A percentile compares a stretch with the other conserved stretches of the same genome.
Conservation (phyloP, 1,284 basidiomycete species). For the Malassezia slooffiae region DNA sequence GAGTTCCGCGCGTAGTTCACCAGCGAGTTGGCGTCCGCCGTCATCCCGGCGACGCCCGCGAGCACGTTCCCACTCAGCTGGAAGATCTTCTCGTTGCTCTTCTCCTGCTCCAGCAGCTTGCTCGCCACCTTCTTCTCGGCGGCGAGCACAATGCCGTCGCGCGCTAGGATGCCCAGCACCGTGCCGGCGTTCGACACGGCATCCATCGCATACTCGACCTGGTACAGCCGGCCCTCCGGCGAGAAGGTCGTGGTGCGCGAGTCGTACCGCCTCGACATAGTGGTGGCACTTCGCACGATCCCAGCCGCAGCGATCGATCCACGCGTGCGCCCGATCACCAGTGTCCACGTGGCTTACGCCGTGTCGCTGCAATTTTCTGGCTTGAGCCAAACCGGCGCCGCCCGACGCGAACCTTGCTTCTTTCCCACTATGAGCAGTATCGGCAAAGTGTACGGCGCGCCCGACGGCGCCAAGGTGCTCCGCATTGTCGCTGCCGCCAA, state of each 20-base stretch:
- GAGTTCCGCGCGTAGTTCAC: constrained; percentile 86
- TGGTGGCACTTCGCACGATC: constrained; percentile 2
- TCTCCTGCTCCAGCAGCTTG: constrained; percentile 84
- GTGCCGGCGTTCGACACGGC: constrained; percentile 95
- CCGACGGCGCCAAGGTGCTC: constrained; percentile 22
- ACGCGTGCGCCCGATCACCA: constrained; percentile 8
- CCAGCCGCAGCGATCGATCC: not conserved
- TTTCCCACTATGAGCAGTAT: constrained; percentile 35
- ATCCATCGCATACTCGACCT: constrained; percentile 98
- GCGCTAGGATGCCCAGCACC: constrained; percentile 84
- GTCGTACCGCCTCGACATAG: constrained; percentile 44
- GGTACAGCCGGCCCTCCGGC: constrained; percentile 48
- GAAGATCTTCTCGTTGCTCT: constrained; percentile 93
- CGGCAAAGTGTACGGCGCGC: constrained; percentile 38
- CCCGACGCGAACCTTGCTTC: not conserved
- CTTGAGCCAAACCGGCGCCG: not conserved
- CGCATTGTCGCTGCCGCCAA: constrained; percentile 33
- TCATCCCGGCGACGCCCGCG: constrained; percentile 85
- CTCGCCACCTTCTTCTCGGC: constrained; percentile 99
- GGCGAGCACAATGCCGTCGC: constrained; percentile 80
- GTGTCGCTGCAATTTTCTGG: not conserved
- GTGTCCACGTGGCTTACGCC: too few relatives aligned
- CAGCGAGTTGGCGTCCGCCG: constrained; percentile 92
- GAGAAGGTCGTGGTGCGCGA: constrained; percentile 41
- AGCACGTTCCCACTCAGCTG: constrained; percentile 83